Evolutionary conservation across 2,329 filamentous ascomycete genomes (phyloP), one percentile per base, ranked within the genome.

Genomic region (Fusarium sp.): DNA sequence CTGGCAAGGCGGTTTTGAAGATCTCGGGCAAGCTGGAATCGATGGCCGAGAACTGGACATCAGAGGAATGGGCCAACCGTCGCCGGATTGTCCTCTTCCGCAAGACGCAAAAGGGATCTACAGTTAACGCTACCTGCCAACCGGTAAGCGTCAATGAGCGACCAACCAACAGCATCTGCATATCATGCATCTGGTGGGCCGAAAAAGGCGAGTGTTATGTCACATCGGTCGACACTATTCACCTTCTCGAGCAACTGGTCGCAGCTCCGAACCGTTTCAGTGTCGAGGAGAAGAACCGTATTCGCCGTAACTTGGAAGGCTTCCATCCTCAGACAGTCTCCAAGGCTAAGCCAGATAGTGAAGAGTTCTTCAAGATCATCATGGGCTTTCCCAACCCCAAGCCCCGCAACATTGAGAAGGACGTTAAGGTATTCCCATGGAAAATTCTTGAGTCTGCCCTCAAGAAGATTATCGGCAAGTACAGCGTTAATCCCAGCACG

Each of bases 381-480:
- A 99, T 99, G 96, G 94, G 91, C 4, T 98, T 98, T 80, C 94
- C 95, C 18, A 94, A 93, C 69, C 96, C 96, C 5, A 98, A 98
- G 84, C 96, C 96, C 24, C 89, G 96, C 72, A 98, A 98, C 80
- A 99, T 99, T 74, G 96, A 98, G 86, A 99, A 99, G 85, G 96
- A 98, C 79, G 95, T 99, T 80, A 99, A 99, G 85, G 96, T 98
- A 18, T 99, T 98, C 80, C 93, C 95, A 9, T 99, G 96, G 96
- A 96, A 95, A 83, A 94, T 96, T 68, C 87, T 99, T 50, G 89
- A 90, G 55, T 89, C 91, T 68, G 96, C 96, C 0, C 88, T 99
- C 75, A 97, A 97, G 88, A 99, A 99, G 87, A 98, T 99, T 79
- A 97, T 99, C 81, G 92, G 94, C 79, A 99, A 99, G 92, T 99